Conservation (phyloP, 2,329 filamentous ascomycete species). For the Lojkania enalia region DNA sequence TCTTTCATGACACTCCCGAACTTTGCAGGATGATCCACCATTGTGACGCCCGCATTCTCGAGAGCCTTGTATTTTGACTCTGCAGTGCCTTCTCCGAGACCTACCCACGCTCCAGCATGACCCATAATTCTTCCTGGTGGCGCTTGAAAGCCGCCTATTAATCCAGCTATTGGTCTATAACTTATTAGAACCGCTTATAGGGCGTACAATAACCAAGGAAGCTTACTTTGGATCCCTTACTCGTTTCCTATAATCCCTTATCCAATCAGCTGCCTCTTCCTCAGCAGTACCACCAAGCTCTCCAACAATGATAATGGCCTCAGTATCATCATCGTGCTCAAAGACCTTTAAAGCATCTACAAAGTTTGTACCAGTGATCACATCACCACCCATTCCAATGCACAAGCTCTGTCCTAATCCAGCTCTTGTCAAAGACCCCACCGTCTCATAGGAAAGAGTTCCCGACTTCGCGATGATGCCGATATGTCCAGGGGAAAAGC, state of each 20-base stretch:
- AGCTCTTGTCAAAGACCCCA: constrained; percentile 72
- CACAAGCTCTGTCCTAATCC: constrained; percentile 77
- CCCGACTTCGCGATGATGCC: constrained; percentile 81
- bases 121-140: constrained; percentile 71
- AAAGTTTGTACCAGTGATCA: constrained; percentile 73
- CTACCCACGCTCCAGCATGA: constrained; percentile 74
- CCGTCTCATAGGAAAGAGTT: constrained; percentile 78
- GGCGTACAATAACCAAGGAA: not conserved
- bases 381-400: constrained; percentile 77
- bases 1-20: constrained; percentile 70
- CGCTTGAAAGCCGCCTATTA: constrained; percentile 70
- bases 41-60: constrained; percentile 66
- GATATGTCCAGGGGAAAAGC: constrained; percentile 69
- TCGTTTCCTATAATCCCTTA: constrained; percentile 64
- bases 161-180: constrained; percentile 68
- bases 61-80: constrained; percentile 68
- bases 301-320: constrained; percentile 72
- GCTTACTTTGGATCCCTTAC: constrained; percentile 65
- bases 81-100: constrained; percentile 67
- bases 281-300: constrained; percentile 73
- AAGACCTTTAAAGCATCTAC: constrained; percentile 71
- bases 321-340: constrained; percentile 66
- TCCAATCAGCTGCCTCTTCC: constrained; percentile 73
- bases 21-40: constrained; percentile 76
- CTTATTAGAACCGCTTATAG: constrained; percentile 18